Base-by-base conservation (phyloP, 2,329 filamentous ascomycete species). In the Aureobasidium mangrovei region DNA sequence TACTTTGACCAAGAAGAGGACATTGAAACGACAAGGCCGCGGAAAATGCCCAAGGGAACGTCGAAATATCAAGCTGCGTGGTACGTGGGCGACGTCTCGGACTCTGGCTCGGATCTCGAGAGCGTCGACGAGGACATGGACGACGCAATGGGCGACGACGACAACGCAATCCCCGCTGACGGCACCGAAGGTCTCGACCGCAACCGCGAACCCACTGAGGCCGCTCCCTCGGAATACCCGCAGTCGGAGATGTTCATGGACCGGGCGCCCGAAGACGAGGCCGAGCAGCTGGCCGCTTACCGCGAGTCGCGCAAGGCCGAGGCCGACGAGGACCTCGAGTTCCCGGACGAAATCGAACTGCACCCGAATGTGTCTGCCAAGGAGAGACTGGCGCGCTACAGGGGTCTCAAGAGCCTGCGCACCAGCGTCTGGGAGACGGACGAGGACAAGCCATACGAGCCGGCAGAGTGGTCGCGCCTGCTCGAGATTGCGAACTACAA, bases 311-410 rank as follows among this genome's bases (percentile, higher is more conserved):
- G 90, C 64, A 82, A 83, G 49, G 83, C 83, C 27, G 91, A 96
- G 61, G 88, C 83, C 3, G 81, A 91, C 47, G 91, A 97, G 10
- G 93, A 98, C 69, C 81, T 87, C 53, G 91, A 97, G 68, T 98
- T 97, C 69, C 93, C 93, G 0, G 93, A 98, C 61, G 93, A 98
- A 70, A 93, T 98, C 56, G 94, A 98, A 69, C 76, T 98, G 52
- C 88, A 88, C 60, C 93, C 94, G 0, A 81, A 91, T 52, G 88
- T 94, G 3, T 77, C 88, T 42, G 93, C 93, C 0, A 77, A 88
- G 49, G 93, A 98, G 71, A 80, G 93, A 42, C 74, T 98, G 53
- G 82, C 86, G 7, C 82, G 88, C 57, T 98, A 96, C 71, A 80
- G 93, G 65, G 93, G 93, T 40, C 72, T 98, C 60, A 98, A 97